Evolutionary conservation across 306 rosid genomes (phyloP), one percentile per base, ranked within the genome.

Genomic region (Bauhinia variegata): DNA sequence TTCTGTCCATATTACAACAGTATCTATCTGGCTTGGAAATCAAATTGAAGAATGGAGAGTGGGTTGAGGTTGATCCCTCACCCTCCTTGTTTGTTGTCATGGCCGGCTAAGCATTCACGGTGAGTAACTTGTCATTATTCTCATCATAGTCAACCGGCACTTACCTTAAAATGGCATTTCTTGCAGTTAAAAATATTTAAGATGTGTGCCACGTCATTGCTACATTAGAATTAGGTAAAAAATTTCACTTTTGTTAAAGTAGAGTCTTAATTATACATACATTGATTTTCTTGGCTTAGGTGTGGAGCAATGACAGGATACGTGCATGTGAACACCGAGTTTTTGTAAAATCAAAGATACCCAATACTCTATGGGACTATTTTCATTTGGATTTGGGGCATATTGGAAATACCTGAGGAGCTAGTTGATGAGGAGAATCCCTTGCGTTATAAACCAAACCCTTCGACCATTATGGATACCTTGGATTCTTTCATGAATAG

Each of bases 301-400:
- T 73, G 33, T 81, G 79, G 85, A 81, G 82, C 13, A 81, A 81
- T 47, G 79, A 79, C 0, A 80, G 79, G 36, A 65, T 76, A 31
- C 39, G 61, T 0, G 1, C 82, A 55, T 77, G 85, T 41, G 74
- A 72, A n/a, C 85, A 81, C 43, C 58, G 74, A 31, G 82, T 77
- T 12, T 59, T 36, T 32, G 64, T 81, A 74, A 81, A 77, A 15
- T 71, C 74, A 46, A 30, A 59, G 71, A 54, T 23, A 23, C 48
- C 30, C 0, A 81, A 55, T 81, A 81, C 53, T 73, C 79, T 0
- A 53, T 5, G 41, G 85, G 74, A 64, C 78, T 81, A 5, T 77
- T 81, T 59, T 72, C 82, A 3, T 77, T 73, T 31, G 4, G 7
- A 4, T 12, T 58, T 18, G 41, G 64, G 54, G 28, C 1, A 36